Evolutionary conservation across 305 asterid genomes (phyloP).

Genomic region (Plantago coronopus): DNA sequence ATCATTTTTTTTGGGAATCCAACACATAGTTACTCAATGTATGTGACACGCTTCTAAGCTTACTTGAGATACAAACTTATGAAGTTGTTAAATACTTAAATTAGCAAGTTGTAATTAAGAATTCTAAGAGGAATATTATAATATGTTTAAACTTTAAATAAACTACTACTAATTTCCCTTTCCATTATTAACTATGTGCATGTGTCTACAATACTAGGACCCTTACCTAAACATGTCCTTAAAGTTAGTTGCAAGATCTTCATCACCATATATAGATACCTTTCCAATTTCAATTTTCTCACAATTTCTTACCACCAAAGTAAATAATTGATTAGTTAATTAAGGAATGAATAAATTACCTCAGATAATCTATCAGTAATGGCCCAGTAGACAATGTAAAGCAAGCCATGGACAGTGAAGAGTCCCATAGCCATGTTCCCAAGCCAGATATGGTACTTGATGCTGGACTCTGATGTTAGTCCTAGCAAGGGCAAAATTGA

Average conservation of each 20-base stretch:
- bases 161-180: too few relatives aligned
- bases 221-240: slow-evolving; percentile 5
- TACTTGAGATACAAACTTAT: too few relatives aligned
- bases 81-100: too few relatives aligned
- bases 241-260: slow-evolving; percentile 1
- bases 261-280: neutral
- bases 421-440: slow-evolving; percentile 70
- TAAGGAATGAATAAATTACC: slow-evolving; percentile 44
- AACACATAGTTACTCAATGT: too few relatives aligned
- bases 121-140: too few relatives aligned
- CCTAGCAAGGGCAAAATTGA: slow-evolving; percentile 80
- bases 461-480: slow-evolving; percentile 69
- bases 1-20: too few relatives aligned
- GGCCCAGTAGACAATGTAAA: slow-evolving; percentile 66
- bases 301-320: slow-evolving; percentile 7
- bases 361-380: slow-evolving; percentile 58
- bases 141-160: too few relatives aligned
- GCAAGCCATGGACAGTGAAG: slow-evolving; percentile 66
- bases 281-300: neutral
- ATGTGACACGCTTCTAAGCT: too few relatives aligned
- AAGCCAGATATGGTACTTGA: slow-evolving; percentile 87
- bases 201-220: too few relatives aligned
- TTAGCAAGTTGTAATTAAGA: too few relatives aligned
- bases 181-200: too few relatives aligned
- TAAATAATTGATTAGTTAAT: neutral